Evolutionary conservation across 148 eudicot genomes (phyloP), one percentile per base, ranked within the genome.

Genomic region (Camellia sinensis): DNA sequence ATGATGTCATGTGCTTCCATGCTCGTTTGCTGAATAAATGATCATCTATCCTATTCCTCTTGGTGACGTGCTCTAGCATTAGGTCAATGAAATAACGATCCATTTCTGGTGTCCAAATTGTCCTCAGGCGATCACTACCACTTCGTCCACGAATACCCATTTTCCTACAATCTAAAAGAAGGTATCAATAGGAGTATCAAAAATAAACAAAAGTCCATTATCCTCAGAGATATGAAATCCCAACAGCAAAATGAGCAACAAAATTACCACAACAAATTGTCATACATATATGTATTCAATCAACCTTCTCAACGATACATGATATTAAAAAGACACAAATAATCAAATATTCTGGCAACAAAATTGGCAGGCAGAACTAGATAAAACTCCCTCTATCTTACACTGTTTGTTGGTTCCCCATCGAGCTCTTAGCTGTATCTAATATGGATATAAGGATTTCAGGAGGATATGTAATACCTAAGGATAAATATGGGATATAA

Each of bases 71-170:
- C 79, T 83, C 88, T 57, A 82, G 63, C 88, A 80, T 86, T 40
- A 86, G 83, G 53, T 74, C 74, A 67, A 86, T 80, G 74, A 86
- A 86, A 78, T 77, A 86, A 0, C 81, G 83, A 78, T 86, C 88
- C 88, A 86, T 86, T 83, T 86, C 85, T 44, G 85, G 79, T 19
- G 81, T 80, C 88, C 88, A 86, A 59, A 83, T 80, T 61, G 88
- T 86, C 80, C 88, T 83, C 68, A 80, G 44, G 18, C 85, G 83
- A 69, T 86, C 79, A 45, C 73, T 75, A 52, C 76, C 50, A 53
- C 79, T 77, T 73, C 62, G 76, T 67, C 81, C 80, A 46, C 48
- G 69, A 66, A 54, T 67, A 48, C 85, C 81, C 85, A 82, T 82
- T 78, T 46, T 80, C 70, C 52, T 56, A 46, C 68, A 18, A 72